A percentile compares a stretch with the other conserved stretches of the same genome.
Conservation (phyloP, 148 eudicot genomes). For the Nepenthes mirabilis region DNA sequence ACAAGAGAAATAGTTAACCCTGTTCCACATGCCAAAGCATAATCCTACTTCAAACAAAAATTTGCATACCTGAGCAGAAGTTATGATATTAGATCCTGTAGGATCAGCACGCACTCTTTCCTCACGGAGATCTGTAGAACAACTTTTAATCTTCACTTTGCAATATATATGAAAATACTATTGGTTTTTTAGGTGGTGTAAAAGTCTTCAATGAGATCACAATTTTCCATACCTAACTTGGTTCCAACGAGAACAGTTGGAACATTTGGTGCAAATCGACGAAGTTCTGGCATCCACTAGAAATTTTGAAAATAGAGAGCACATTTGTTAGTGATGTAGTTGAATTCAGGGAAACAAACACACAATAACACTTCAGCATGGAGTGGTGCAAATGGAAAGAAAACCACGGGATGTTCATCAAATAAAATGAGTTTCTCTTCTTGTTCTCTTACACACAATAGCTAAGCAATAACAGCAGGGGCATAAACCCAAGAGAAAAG, state of each 20-base stretch:
- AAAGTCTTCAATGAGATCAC: neutral
- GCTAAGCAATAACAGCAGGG: too few relatives aligned
- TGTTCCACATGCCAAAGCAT: neutral
- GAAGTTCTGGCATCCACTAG: slow-evolving; percentile 99
- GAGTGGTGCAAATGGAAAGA: too few relatives aligned
- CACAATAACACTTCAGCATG: too few relatives aligned
- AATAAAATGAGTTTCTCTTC: too few relatives aligned
- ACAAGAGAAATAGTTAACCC: neutral
- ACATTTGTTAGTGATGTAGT: neutral
- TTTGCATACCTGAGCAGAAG: slow-evolving; percentile 61
- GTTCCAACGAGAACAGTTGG: slow-evolving; percentile 97
- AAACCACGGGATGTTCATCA: too few relatives aligned
- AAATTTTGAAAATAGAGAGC: neutral
- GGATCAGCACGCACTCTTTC: slow-evolving; percentile 81
- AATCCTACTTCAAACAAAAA: neutral
- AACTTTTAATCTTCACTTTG: neutral
- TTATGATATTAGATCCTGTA: slow-evolving; percentile 52
- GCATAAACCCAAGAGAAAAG: too few relatives aligned
- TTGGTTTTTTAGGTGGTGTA: neutral
- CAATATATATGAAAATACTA: neutral
- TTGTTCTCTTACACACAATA: too few relatives aligned
- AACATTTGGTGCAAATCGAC: slow-evolving; percentile 88
- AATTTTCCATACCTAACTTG: slow-evolving; percentile 55
- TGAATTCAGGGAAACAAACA: neutral
- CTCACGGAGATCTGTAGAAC: slow-evolving; percentile 66